Percentiles rank a stretch among this genome's conserved stretches.
Evolutionary conservation across 495 filamentous ascomycete genomes (phyloP).

Genomic region (Penicillium parvum): DNA sequence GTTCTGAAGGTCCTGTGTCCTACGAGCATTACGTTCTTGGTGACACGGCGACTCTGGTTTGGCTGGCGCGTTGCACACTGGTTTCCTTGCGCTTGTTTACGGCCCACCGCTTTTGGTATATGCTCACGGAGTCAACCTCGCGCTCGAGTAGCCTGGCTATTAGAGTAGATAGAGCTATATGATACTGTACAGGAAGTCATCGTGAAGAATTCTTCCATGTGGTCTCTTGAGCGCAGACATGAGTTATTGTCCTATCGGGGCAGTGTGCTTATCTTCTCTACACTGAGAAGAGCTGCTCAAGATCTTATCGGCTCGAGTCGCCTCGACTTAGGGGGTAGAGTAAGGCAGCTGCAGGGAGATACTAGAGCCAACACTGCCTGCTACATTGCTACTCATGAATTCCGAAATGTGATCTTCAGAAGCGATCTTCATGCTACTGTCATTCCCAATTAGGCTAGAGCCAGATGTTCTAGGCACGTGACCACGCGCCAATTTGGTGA

Average conservation of each 20-base stretch:
- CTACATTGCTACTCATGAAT: no score
- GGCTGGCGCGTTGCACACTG: not conserved
- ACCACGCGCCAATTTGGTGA: slow-evolving; percentile 9
- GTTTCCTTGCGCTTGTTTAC: not conserved
- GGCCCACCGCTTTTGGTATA: not conserved
- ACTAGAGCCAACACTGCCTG: no score
- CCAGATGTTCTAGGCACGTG: slow-evolving; percentile 10
- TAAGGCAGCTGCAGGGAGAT: no score
- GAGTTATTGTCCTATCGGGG: no score
- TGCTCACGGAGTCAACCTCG: not conserved
- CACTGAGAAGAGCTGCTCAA: no score
- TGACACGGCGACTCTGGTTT: not conserved
- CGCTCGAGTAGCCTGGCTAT: slow-evolving; percentile 1
- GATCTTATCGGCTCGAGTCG: no score
- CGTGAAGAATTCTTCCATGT: not conserved
- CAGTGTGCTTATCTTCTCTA: no score
- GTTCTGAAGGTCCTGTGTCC: not conserved
- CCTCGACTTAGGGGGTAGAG: no score
- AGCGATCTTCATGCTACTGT: not conserved
- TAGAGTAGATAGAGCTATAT: not conserved
- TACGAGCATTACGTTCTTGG: not conserved
- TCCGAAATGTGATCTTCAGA: not conserved
- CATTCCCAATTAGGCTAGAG: not conserved
- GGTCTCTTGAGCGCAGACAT: no score
- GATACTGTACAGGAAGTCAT: not conserved